Evolutionary conservation across 495 filamentous ascomycete species (phyloP).

Genomic region (Xanthoparmelia taractica): DNA sequence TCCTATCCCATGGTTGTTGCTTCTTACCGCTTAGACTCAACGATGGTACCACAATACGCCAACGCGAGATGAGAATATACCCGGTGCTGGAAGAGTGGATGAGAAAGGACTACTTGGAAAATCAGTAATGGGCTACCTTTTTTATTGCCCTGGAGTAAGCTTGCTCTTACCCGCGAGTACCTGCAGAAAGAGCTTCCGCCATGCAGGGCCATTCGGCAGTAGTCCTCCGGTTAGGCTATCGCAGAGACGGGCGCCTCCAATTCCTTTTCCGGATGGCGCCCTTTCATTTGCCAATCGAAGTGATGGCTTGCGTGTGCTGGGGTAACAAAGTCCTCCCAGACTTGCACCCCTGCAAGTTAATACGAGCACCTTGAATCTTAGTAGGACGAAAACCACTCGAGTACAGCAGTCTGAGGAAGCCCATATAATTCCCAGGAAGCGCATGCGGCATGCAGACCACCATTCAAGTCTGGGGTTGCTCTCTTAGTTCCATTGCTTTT

Average conservation of each 20-base stretch:
- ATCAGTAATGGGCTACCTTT: not conserved
- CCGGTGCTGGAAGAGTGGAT: not conserved
- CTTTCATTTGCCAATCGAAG: not conserved
- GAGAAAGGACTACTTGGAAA: not conserved
- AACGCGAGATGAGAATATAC: not conserved
- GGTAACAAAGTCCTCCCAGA: not conserved
- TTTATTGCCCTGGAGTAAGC: not conserved
- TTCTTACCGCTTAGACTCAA: not conserved
- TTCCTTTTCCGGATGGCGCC: not conserved
- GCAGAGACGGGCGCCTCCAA: not conserved
- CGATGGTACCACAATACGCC: not conserved
- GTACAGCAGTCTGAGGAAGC: not conserved
- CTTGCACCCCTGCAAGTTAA: not conserved
- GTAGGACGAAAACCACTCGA: not conserved
- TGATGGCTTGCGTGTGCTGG: not conserved
- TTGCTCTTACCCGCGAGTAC: not conserved
- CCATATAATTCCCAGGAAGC: not conserved
- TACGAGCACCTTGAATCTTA: not conserved
- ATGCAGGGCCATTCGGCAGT: not conserved
- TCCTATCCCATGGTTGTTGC: not conserved
- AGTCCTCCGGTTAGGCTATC: not conserved
- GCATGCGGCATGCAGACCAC: not conserved
- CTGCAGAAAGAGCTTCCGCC: not conserved
- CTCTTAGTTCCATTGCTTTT: not conserved
- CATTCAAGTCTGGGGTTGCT: not conserved